phyloP scores from a whole-genome alignment of 2,329 filamentous ascomycete genomes.

The Curvularia eragrostidis region DNA sequence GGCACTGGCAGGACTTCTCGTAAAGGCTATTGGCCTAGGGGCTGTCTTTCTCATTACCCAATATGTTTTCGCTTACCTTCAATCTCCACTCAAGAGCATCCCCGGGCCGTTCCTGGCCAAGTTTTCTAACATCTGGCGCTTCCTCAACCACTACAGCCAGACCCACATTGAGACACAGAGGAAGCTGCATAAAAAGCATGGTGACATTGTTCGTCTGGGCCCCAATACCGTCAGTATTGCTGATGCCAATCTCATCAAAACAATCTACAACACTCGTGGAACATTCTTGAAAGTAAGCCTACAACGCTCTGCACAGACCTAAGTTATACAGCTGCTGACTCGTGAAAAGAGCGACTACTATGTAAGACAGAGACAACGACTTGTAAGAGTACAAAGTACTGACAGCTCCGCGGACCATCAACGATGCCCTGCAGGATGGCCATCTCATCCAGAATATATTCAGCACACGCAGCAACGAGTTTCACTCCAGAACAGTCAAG shows the following conservation, averaged over 20 bases:
- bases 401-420: slow-evolving; percentile 21
- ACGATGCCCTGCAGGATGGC: slow-evolving; percentile 43
- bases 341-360: slow-evolving; percentile 39
- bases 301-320: background rate
- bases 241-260: slow-evolving; percentile 41
- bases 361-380: slow-evolving; percentile 6
- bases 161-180: slow-evolving; percentile 42
- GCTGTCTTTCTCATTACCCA: slow-evolving; percentile 23
- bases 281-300: slow-evolving; percentile 40
- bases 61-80: slow-evolving; percentile 34
- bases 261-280: slow-evolving; percentile 42
- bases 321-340: background rate
- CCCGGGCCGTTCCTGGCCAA: slow-evolving; percentile 45
- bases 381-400: background rate
- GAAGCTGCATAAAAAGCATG: slow-evolving; percentile 39
- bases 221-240: slow-evolving; percentile 41
- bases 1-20: slow-evolving; percentile 22
- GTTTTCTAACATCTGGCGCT: slow-evolving; percentile 44
- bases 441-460: slow-evolving; percentile 43
- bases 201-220: slow-evolving; percentile 39
- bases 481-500: slow-evolving; percentile 32
- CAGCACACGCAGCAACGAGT: slow-evolving; percentile 42
- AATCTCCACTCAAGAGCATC: slow-evolving; percentile 40
- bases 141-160: slow-evolving; percentile 37
- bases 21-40: slow-evolving; percentile 24